phyloP scores from a whole-genome alignment of 345 rosid species.

The Salix udensis region DNA sequence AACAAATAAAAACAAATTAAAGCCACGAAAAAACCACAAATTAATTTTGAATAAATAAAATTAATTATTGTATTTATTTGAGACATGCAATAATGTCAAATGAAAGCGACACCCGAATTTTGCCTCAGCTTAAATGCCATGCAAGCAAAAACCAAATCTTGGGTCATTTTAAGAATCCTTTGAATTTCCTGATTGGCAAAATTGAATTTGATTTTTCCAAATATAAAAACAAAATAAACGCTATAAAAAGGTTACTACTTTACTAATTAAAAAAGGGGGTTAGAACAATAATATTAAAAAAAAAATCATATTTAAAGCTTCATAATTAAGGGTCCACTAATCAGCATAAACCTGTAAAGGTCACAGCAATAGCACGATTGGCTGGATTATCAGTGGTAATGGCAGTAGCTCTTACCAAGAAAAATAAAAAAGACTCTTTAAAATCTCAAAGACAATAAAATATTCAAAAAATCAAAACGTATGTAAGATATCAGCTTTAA shows the following conservation, averaged over 20 bases:
- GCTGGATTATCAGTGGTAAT: too few relatives aligned
- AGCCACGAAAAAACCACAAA: not conserved
- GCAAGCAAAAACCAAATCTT: not conserved
- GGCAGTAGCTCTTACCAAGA: too few relatives aligned
- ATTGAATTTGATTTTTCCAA: not conserved
- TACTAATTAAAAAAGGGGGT: too few relatives aligned
- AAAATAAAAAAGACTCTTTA: too few relatives aligned
- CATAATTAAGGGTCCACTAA: not conserved
- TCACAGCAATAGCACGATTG: not conserved
- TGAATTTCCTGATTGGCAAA: not conserved
- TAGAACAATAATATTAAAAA: too few relatives aligned
- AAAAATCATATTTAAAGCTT: not conserved
- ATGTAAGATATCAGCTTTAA: not conserved
- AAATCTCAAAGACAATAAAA: not conserved
- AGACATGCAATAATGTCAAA: not conserved
- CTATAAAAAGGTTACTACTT: not conserved
- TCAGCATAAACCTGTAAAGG: not conserved
- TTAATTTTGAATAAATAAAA: too few relatives aligned
- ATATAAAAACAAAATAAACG: not conserved
- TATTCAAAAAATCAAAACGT: not conserved
- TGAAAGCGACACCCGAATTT: not conserved
- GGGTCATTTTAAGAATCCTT: not conserved
- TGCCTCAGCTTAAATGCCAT: not conserved
- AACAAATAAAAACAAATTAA: not conserved
- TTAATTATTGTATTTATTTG: not conserved